Percentiles rank a stretch among this genome's conserved stretches.
These are phyloP conservation scores for Brassica cretica DNA, from an alignment of 345 rosid genomes.

Conservation along the genomic window DNA sequence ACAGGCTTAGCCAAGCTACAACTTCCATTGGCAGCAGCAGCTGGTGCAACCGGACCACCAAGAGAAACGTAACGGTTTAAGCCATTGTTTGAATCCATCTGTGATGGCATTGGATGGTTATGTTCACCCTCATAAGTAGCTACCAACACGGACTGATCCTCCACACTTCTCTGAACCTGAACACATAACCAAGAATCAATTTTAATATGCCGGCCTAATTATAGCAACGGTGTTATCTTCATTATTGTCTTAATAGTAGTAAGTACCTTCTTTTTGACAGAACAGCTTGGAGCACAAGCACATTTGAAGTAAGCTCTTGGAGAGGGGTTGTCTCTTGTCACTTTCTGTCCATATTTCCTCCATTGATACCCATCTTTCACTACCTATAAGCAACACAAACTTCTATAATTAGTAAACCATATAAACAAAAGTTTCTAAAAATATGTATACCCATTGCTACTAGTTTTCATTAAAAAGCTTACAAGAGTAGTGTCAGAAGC, in stretches of 20 bases:
- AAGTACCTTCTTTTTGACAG: constrained; percentile 90
- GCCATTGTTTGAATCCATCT: constrained; percentile 55
- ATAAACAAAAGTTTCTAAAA: background rate
- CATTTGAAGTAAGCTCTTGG: constrained; percentile 99
- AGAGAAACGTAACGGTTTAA: constrained; percentile 43
- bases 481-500: constrained; percentile 78
- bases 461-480: constrained; percentile 38
- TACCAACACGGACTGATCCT: constrained; percentile 81
- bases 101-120: constrained; percentile 80
- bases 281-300: constrained; percentile 94
- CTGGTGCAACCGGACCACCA: constrained; percentile 27
- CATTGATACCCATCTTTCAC: constrained; percentile 99
- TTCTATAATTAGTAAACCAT: constrained; percentile 22
- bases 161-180: constrained; percentile 92
- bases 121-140: constrained; percentile 99
- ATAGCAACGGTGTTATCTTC: background rate
- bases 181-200: constrained; percentile 25
- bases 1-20: constrained; percentile 49
- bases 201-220: background rate
- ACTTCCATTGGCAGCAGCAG: constrained; percentile 46
- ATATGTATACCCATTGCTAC: background rate
- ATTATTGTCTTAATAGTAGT: background rate
- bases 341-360: constrained; percentile 99
- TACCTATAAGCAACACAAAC: constrained; percentile 47
- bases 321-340: constrained; percentile 95